A percentile compares a stretch with the other conserved stretches of the same genome.
Evolutionary conservation across 73 alveolate species (phyloP).

Genomic region (Paramecium primaurelia): DNA sequence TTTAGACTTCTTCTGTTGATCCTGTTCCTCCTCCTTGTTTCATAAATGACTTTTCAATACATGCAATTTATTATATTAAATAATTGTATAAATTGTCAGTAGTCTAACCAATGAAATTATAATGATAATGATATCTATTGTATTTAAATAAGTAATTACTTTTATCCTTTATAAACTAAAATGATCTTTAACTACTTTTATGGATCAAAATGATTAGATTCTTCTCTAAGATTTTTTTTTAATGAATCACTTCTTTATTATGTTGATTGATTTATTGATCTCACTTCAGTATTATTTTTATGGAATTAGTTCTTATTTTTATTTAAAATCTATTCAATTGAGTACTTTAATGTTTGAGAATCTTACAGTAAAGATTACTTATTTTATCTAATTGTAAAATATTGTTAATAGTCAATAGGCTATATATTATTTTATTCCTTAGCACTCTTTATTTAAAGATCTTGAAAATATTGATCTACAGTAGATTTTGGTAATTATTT

Average conservation of each 20-base stretch:
- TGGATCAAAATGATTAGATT: neutral
- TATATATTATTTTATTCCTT: neutral
- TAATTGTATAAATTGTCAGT: slow-evolving; percentile 30
- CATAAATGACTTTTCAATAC: neutral
- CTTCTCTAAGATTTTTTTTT: neutral
- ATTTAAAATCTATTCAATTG: neutral
- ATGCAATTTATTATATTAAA: neutral
- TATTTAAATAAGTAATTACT: neutral
- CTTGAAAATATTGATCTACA: neutral
- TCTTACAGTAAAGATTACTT: neutral
- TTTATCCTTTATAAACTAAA: neutral
- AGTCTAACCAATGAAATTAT: neutral
- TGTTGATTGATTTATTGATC: neutral
- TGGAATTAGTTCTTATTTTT: neutral
- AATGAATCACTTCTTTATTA: neutral
- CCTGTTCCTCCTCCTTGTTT: slow-evolving; percentile 29
- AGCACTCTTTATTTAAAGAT: neutral
- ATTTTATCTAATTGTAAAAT: neutral
- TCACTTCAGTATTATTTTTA: neutral
- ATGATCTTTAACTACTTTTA: neutral
- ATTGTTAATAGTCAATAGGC: neutral
- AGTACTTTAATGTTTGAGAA: neutral
- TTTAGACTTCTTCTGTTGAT: slow-evolving; percentile 1
- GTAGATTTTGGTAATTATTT: neutral
- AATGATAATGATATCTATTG: slow-evolving; percentile 1